Evolutionary conservation across 768 basidiomycete genomes (phyloP).

Genomic region (Brasilioporus rufonigricans): DNA sequence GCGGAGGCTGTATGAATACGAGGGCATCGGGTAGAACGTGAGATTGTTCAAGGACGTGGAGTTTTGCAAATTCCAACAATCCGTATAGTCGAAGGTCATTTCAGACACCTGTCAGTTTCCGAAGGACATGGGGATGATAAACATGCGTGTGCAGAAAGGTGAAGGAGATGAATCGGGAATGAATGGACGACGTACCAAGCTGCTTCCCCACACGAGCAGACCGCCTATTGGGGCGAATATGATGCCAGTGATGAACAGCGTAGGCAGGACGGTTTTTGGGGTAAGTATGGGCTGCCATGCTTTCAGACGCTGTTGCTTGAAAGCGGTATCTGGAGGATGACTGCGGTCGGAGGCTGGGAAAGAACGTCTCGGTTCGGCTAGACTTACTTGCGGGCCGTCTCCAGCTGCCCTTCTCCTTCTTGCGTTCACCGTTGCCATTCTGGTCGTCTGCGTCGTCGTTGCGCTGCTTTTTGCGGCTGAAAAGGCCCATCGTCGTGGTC

Average conservation of each 20-base stretch:
- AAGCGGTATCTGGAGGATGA: slow-evolving; percentile 76
- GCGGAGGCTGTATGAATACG: slow-evolving; percentile 62
- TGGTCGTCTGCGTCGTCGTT: slow-evolving; percentile 37
- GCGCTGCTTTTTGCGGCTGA: slow-evolving; percentile 50
- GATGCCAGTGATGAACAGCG: slow-evolving; percentile 91
- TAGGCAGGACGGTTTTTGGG: slow-evolving; percentile 95
- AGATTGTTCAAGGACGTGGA: slow-evolving; percentile 33
- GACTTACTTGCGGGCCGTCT: slow-evolving; percentile 73
- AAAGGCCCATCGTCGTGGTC: slow-evolving; percentile 48
- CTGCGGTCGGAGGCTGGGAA: slow-evolving; percentile 15
- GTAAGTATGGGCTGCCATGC: slow-evolving; percentile 99
- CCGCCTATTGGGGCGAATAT: slow-evolving; percentile 96
- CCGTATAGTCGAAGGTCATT: slow-evolving; percentile 93
- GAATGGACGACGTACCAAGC: slow-evolving; percentile 44
- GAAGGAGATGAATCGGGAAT: slow-evolving; percentile 22
- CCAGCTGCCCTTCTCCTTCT: slow-evolving; percentile 87
- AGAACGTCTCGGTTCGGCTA: slow-evolving; percentile 2
- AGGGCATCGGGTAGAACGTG: slow-evolving; percentile 54
- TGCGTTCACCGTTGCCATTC: slow-evolving; percentile 45
- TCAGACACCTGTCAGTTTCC: slow-evolving; percentile 67
- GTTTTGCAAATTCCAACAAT: slow-evolving; percentile 68
- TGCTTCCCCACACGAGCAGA: slow-evolving; percentile 88
- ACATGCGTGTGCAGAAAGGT: slow-evolving; percentile 1
- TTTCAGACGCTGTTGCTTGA: slow-evolving; percentile 99
- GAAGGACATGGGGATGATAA: not conserved